Base-by-base conservation (phyloP, 306 rosid genomes). In the Psophocarpus tetragonolobus region DNA sequence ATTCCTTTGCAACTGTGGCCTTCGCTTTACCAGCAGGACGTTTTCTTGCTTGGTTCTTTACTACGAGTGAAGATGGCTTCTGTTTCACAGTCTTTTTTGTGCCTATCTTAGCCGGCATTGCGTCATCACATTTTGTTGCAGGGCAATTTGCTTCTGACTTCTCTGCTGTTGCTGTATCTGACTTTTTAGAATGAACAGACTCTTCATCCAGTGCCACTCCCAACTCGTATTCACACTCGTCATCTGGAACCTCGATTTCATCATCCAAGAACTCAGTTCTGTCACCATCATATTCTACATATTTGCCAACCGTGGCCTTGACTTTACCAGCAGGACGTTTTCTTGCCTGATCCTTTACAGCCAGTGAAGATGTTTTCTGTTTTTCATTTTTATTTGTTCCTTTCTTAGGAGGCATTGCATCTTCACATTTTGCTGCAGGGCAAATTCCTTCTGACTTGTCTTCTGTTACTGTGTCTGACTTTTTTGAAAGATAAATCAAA, bases 181-280 rank as follows among this genome's bases (percentile, higher is more conserved):
- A 67, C 54, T 80, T 72, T 39, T 73, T 80, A 5, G 70, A 81
- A 62, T 62, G 75, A 81, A 56, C 74, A 58, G 10, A 80, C 13
- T 76, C 74, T 76, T 73, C 79, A 48, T 82, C 65, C 23, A 60
- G 50, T 68, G 73, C 45, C 70, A 83, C 74, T 80, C 84, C 87
- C 56, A 81, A 75, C 48, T 56, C 83, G 53, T 17, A 68, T 27
- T 90, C 92, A 74, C 30, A 54, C 48, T 71, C 81, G 38, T 89
- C 88, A 76, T 84, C 93, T 41, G 93, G 90, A 75, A 89, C 82
- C 71, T 84, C 92, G n/a, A 93, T 92, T 82, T 87, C 95, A 5
- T 88, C 97, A 77, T 91, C 90, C 77, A 68, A 64, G 76, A 74
- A 24, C 62, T 86, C 90, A 60, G 71, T 62, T 63, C 71, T 78